phyloP scores from a whole-genome alignment of 73 alveolate species.

The Tetrahymena borealis region DNA sequence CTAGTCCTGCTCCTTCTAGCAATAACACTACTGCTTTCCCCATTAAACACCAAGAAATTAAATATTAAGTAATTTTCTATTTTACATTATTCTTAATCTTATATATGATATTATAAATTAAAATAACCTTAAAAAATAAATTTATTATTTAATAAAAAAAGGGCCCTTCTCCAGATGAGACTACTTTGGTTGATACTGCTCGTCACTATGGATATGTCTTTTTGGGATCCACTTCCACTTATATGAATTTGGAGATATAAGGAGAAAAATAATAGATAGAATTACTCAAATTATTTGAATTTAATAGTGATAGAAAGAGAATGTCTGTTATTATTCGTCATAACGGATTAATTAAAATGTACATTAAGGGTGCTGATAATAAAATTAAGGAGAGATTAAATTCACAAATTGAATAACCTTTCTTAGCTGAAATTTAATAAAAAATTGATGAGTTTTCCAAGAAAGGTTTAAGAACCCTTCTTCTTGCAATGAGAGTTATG shows the following conservation, averaged over 20 bases:
- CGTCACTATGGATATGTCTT: slow-evolving; percentile 24
- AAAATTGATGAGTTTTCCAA: slow-evolving; percentile 67
- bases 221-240: neutral
- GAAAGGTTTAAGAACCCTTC: slow-evolving; percentile 80
- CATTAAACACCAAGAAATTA: neutral
- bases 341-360: slow-evolving; percentile 6
- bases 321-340: slow-evolving; percentile 80
- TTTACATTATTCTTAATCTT: slow-evolving; percentile 8
- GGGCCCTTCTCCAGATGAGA: slow-evolving; percentile 58
- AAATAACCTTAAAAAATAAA: too few relatives aligned
- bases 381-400: slow-evolving; percentile 41
- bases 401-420: slow-evolving; percentile 8
- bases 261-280: slow-evolving; percentile 13
- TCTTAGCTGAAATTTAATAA: slow-evolving; percentile 69
- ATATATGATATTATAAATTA: too few relatives aligned
- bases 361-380: slow-evolving; percentile 72
- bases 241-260: slow-evolving; percentile 22
- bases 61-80: neutral
- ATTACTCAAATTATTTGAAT: slow-evolving; percentile 70
- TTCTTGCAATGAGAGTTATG: slow-evolving; percentile 71
- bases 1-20: neutral
- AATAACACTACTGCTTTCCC: neutral
- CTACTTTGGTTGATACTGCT: slow-evolving; percentile 51
- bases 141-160: too few relatives aligned
- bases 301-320: slow-evolving; percentile 90